A percentile compares a stretch with the other conserved stretches of the same genome.
Evolutionary conservation across 805 yeast species (phyloP).

Genomic region (Ogataea paradorogensis): DNA sequence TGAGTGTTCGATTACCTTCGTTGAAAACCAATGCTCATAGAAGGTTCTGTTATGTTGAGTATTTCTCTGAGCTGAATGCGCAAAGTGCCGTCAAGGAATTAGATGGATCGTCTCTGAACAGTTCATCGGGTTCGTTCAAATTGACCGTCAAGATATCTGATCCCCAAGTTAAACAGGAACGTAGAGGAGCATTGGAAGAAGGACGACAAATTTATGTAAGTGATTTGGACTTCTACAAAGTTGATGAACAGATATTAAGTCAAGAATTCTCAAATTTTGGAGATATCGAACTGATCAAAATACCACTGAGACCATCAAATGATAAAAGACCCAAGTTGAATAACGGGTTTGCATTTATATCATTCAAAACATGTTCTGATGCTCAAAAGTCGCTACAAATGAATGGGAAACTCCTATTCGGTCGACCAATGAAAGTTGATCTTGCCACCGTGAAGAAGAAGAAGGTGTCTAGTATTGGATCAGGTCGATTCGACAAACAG

Average conservation of each 20-base stretch:
- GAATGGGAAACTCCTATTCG: constrained; percentile 42
- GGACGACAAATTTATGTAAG: constrained; percentile 57
- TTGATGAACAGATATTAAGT: constrained; percentile 38
- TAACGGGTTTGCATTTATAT: constrained; percentile 67
- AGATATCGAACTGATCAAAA: constrained; percentile 44
- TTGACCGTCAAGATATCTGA: constrained; percentile 62
- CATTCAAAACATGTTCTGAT: constrained; percentile 40
- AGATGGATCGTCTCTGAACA: constrained; percentile 38
- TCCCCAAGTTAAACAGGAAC: constrained; percentile 42
- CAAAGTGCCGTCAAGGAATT: constrained; percentile 38
- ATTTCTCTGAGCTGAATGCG: constrained; percentile 41
- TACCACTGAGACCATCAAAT: constrained; percentile 41
- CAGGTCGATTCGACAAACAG: constrained; percentile 9
- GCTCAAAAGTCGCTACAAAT: constrained; percentile 46
- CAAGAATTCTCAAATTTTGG: constrained; percentile 51
- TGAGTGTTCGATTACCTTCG: constrained; percentile 63
- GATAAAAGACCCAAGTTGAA: constrained; percentile 36
- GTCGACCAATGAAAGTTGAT: constrained; percentile 47
- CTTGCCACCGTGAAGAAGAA: constrained; percentile 36
- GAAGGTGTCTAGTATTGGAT: constrained; percentile 5
- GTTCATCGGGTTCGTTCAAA: constrained; percentile 30
- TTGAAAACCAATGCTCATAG: constrained; percentile 52
- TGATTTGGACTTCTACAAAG: constrained; percentile 46
- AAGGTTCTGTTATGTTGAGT: constrained; percentile 75
- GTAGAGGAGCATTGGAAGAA: constrained; percentile 48